Evolutionary conservation across 768 basidiomycete species (phyloP).

Genomic region (Tylopilus felleus): DNA sequence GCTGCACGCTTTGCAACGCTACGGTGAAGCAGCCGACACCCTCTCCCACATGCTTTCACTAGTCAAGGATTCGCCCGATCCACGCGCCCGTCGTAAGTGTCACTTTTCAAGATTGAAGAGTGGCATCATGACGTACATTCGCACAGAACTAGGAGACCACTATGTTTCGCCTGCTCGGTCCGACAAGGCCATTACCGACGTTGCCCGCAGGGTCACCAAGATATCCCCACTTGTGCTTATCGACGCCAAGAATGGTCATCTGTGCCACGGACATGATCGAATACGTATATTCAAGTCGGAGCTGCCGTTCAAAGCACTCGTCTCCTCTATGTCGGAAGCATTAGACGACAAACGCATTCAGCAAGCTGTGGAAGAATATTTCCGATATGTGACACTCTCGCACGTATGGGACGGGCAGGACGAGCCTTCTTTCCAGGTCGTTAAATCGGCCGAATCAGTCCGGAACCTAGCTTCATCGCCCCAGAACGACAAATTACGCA

Average conservation of each 20-base stretch:
- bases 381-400: slow-evolving; percentile 10
- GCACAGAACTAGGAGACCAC: neutral
- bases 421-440: neutral
- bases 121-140: neutral
- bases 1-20: neutral
- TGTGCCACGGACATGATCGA: neutral
- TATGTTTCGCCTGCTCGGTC: neutral
- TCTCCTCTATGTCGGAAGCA: neutral
- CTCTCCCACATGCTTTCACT: slow-evolving; percentile 1
- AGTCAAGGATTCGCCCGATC: neutral
- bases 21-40: neutral
- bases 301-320: neutral
- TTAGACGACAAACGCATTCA: neutral
- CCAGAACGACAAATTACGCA: neutral
- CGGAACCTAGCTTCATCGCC: neutral
- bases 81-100: neutral
- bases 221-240: neutral
- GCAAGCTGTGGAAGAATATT: neutral
- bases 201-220: neutral
- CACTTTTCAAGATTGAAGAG: no score
- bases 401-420: neutral
- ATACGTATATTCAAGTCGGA: neutral
- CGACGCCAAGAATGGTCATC: neutral
- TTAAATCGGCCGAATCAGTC: neutral
- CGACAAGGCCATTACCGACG: neutral